These are phyloP conservation scores for Botryosphaeria dothidea DNA, from an alignment of 2,329 filamentous ascomycete genomes.

Conservation along the genomic window DNA sequence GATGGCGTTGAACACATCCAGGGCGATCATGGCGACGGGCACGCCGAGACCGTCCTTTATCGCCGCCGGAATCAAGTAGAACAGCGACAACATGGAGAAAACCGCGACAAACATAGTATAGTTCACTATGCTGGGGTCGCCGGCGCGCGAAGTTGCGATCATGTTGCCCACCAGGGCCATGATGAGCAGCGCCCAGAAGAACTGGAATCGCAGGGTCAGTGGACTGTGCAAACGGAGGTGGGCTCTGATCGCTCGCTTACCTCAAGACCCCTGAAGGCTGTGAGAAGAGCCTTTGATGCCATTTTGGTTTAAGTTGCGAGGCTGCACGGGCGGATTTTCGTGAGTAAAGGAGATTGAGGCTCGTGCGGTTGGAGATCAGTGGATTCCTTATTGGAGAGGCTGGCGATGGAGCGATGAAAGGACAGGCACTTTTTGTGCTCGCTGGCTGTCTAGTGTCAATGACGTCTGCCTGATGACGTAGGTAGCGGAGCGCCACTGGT, in stretches of 20 bases:
- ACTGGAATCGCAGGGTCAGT: slow-evolving; percentile 40
- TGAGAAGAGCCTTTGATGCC: slow-evolving; percentile 42
- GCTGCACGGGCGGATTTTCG: slow-evolving; percentile 24
- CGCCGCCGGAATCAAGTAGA: slow-evolving; percentile 62
- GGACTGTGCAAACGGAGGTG: neutral
- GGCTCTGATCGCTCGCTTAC: slow-evolving; percentile 29
- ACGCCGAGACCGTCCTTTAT: slow-evolving; percentile 56
- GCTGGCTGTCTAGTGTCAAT: neutral
- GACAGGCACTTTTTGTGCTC: neutral
- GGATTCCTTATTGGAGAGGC: neutral
- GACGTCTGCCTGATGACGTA: slow-evolving; percentile 16
- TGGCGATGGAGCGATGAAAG: neutral
- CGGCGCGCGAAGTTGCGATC: slow-evolving; percentile 53
- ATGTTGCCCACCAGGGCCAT: slow-evolving; percentile 65
- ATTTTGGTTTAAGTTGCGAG: slow-evolving; percentile 26
- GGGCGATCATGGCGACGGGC: slow-evolving; percentile 54
- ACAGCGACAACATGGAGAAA: slow-evolving; percentile 64
- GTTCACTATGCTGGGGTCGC: slow-evolving; percentile 60
- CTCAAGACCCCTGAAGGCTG: slow-evolving; percentile 44
- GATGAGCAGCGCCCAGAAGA: slow-evolving; percentile 60
- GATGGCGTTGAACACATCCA: slow-evolving; percentile 62
- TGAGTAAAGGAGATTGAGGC: neutral
- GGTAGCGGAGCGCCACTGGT: neutral
- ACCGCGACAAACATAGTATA: slow-evolving; percentile 70
- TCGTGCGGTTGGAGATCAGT: slow-evolving; percentile 1